Evolutionary conservation across 2,329 filamentous ascomycete species (phyloP).

Genomic region (Coniochaeta sp.): DNA sequence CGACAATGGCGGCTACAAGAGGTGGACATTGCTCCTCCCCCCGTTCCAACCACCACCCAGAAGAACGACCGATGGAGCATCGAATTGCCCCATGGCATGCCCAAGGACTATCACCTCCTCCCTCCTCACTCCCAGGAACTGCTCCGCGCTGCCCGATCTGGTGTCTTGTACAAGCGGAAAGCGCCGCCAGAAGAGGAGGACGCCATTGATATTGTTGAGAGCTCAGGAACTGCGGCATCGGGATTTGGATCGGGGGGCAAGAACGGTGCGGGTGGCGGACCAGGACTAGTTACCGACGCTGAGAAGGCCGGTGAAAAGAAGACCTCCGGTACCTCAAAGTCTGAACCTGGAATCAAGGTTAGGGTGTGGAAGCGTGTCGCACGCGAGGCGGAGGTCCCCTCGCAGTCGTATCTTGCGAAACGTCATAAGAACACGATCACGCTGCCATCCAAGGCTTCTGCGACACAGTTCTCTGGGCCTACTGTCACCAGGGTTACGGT

Average conservation of each 20-base stretch:
- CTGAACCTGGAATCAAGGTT: slow-evolving; percentile 42
- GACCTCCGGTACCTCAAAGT: slow-evolving; percentile 7
- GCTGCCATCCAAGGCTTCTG: slow-evolving; percentile 42
- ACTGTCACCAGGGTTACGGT: slow-evolving; percentile 74
- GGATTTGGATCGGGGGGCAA: not conserved
- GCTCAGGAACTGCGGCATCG: not conserved
- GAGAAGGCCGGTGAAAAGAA: not conserved
- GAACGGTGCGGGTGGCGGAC: not conserved
- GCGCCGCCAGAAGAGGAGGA: slow-evolving; percentile 55
- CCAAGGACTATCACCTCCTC: slow-evolving; percentile 73
- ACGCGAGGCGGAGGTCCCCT: slow-evolving; percentile 46
- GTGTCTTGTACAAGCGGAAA: slow-evolving; percentile 66
- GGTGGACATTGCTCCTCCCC: slow-evolving; percentile 60
- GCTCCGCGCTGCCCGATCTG: slow-evolving; percentile 72
- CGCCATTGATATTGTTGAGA: slow-evolving; percentile 33
- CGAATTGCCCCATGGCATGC: slow-evolving; percentile 75
- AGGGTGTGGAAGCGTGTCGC: slow-evolving; percentile 56
- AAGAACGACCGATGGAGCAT: slow-evolving; percentile 63
- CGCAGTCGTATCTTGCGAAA: slow-evolving; percentile 51
- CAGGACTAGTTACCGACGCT: not conserved
- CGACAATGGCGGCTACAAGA: slow-evolving; percentile 78
- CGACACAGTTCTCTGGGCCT: slow-evolving; percentile 37
- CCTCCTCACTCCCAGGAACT: slow-evolving; percentile 76
- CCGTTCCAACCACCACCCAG: slow-evolving; percentile 54
- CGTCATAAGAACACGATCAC: slow-evolving; percentile 55